These are phyloP conservation scores for Lasiosphaeria miniovina DNA, from an alignment of 495 filamentous ascomycete genomes.

Conservation along the genomic window DNA sequence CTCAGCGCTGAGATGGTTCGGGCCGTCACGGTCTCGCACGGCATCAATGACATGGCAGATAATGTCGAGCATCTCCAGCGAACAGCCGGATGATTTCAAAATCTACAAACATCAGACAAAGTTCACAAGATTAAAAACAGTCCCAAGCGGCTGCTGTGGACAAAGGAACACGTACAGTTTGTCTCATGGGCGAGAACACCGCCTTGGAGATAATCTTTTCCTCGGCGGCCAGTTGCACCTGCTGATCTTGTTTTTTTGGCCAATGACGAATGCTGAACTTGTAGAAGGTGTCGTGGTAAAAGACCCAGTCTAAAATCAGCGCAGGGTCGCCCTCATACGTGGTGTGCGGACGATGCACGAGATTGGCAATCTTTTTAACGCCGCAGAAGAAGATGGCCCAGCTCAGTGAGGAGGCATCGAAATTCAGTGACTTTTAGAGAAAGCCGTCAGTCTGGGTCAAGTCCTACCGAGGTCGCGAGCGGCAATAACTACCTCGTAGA, in stretches of 20 bases:
- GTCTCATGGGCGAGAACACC: constrained; percentile 17
- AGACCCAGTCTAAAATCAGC: constrained; percentile 24
- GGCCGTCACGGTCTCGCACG: constrained; percentile 12
- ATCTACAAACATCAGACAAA: constrained; percentile 8
- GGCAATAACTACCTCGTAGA: constrained; percentile 11
- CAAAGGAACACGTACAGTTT: constrained; percentile 10
- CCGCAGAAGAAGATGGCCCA: constrained; percentile 24
- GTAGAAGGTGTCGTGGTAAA: constrained; percentile 23
- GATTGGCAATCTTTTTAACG: constrained; percentile 16
- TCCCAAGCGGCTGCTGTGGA: not conserved
- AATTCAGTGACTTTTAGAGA: not conserved
- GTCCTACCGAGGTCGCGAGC: too few species aligned
- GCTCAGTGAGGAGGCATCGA: constrained; percentile 8
- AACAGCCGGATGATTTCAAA: constrained; percentile 18
- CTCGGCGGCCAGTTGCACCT: not conserved
- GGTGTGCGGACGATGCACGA: constrained; percentile 5
- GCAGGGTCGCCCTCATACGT: constrained; percentile 19
- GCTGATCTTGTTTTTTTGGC: constrained; percentile 3
- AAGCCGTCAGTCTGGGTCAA: not conserved
- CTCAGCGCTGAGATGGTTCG: constrained; percentile 8
- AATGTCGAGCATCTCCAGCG: constrained; percentile 20
- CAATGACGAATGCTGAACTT: constrained; percentile 25
- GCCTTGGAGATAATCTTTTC: constrained; percentile 16
- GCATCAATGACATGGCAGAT: constrained; percentile 9
- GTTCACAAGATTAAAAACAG: not conserved